Conservation (phyloP, 2,329 filamentous ascomycete species). For the Arthrobotrys iridis region DNA sequence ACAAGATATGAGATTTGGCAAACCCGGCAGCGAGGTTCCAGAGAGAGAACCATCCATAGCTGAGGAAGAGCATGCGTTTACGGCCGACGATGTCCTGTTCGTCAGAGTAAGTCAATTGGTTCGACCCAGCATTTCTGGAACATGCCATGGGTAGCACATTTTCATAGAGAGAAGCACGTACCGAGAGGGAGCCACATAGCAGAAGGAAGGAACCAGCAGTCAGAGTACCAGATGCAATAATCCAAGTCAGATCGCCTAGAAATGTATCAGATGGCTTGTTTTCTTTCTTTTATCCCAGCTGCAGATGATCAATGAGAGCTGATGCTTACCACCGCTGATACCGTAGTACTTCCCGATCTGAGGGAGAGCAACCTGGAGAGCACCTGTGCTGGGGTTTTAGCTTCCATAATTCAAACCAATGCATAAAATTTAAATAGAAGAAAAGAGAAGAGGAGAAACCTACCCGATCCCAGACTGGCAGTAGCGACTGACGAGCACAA, state of each 20-base stretch:
- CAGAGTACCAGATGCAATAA: slow-evolving; percentile 47
- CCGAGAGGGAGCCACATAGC: slow-evolving; percentile 42
- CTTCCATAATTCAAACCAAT: not conserved
- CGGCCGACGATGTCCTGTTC: slow-evolving; percentile 62
- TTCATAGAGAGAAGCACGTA: slow-evolving; percentile 12
- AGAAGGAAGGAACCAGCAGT: slow-evolving; percentile 48
- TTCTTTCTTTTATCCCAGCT: not conserved
- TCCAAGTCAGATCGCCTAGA: slow-evolving; percentile 49
- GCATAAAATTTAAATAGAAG: not conserved
- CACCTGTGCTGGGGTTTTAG: slow-evolving; percentile 6
- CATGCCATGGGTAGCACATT: not conserved
- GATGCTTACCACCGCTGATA: slow-evolving; percentile 37
- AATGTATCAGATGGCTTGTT: not conserved
- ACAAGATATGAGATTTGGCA: slow-evolving; percentile 62
- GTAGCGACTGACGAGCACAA: slow-evolving; percentile 42
- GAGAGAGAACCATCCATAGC: slow-evolving; percentile 68
- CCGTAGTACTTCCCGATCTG: slow-evolving; percentile 44
- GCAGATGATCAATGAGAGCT: not conserved
- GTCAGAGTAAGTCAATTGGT: not conserved
- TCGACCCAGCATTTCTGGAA: not conserved
- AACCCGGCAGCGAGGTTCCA: slow-evolving; percentile 68
- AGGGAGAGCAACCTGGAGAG: slow-evolving; percentile 44
- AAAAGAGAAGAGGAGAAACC: not conserved
- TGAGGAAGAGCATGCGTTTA: slow-evolving; percentile 67
- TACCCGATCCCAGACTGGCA: slow-evolving; percentile 35